phyloP scores from a whole-genome alignment of 1,139 yeast genomes.

The Wickerhamomyces sp. region DNA sequence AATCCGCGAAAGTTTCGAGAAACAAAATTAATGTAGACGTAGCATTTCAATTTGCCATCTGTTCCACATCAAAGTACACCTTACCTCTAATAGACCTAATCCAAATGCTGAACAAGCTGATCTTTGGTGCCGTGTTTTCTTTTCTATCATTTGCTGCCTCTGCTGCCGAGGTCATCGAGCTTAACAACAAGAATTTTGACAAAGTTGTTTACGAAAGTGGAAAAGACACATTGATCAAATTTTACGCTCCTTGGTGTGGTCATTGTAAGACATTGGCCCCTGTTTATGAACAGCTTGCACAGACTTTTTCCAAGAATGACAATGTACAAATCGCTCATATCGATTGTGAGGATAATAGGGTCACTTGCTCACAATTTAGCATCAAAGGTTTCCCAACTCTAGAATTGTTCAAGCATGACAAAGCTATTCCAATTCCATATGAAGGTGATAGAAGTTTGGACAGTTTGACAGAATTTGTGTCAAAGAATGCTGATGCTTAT shows the following conservation, averaged over 20 bases:
- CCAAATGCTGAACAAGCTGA: not conserved
- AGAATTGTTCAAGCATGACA: constrained; percentile 79
- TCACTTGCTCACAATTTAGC: constrained; percentile 67
- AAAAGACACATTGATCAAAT: constrained; percentile 67
- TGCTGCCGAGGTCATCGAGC: constrained; percentile 33
- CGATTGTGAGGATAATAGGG: constrained; percentile 88
- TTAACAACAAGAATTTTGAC: constrained; percentile 46
- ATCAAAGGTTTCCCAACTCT: constrained; percentile 93
- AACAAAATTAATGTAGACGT: too few species aligned
- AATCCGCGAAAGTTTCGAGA: too few species aligned
- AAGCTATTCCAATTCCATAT: constrained; percentile 59
- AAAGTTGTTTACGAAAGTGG: constrained; percentile 49
- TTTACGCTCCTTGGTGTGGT: constrained; percentile 99
- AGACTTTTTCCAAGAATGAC: constrained; percentile 40
- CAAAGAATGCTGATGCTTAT: constrained; percentile 55
- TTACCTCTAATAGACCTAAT: too few species aligned
- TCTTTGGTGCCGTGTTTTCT: not conserved
- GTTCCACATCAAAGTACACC: too few species aligned
- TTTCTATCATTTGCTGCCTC: not conserved
- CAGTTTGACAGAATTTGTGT: constrained; percentile 60
- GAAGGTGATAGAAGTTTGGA: constrained; percentile 71
- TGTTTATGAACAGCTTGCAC: constrained; percentile 79
- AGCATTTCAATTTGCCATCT: too few species aligned
- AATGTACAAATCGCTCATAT: constrained; percentile 77
- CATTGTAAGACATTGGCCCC: constrained; percentile 97